Conservation (phyloP, 192 early-diverging fungal genomes). For the Backusella liffmaniae region DNA sequence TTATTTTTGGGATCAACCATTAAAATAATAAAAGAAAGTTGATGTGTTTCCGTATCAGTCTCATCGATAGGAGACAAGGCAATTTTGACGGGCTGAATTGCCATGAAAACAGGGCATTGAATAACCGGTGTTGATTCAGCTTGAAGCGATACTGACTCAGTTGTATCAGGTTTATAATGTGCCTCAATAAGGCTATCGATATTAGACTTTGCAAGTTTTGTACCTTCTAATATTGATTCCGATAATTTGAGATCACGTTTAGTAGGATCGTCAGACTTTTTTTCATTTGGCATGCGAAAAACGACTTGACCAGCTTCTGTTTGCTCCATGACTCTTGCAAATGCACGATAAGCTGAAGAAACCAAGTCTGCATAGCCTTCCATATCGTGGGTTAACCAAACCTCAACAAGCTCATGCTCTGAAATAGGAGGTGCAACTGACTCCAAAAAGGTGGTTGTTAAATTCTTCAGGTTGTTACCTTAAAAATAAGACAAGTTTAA, state of each 20-base stretch:
- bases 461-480: slow-evolving; percentile 45
- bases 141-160: slow-evolving; percentile 1
- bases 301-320: slow-evolving; percentile 58
- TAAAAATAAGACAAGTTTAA: neutral
- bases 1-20: slow-evolving; percentile 53
- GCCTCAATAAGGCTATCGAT: slow-evolving; percentile 53
- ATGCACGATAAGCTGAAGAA: slow-evolving; percentile 47
- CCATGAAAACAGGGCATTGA: slow-evolving; percentile 57
- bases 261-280: slow-evolving; percentile 10
- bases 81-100: slow-evolving; percentile 48
- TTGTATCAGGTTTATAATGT: slow-evolving; percentile 37
- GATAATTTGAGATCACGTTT: slow-evolving; percentile 50
- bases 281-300: slow-evolving; percentile 38
- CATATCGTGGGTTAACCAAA: slow-evolving; percentile 57
- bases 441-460: slow-evolving; percentile 50
- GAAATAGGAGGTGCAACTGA: slow-evolving; percentile 58
- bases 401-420: slow-evolving; percentile 57
- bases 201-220: slow-evolving; percentile 54
- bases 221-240: slow-evolving; percentile 50
- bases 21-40: slow-evolving; percentile 41
- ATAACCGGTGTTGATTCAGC: slow-evolving; percentile 33
- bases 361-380: slow-evolving; percentile 52
- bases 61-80: slow-evolving; percentile 39
- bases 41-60: slow-evolving; percentile 15
- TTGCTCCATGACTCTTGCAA: slow-evolving; percentile 56